Conservation (phyloP, 2,329 filamentous ascomycete genomes). For the Bipolaris bicolor region DNA sequence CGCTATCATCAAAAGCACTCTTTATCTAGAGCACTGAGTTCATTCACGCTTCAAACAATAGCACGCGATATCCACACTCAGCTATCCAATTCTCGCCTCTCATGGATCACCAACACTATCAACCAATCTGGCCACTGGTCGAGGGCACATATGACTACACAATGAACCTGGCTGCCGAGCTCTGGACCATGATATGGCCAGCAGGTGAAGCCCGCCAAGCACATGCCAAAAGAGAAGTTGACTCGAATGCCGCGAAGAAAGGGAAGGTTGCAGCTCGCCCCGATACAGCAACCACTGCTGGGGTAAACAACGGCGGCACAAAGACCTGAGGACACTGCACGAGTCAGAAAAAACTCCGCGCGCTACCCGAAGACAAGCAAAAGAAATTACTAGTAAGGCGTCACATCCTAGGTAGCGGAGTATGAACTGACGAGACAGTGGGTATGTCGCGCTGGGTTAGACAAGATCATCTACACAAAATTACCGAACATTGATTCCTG, state of each 20-base stretch:
- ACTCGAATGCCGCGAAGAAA: not conserved
- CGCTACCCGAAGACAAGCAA: not conserved
- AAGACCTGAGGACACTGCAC: not conserved
- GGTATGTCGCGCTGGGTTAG: not conserved
- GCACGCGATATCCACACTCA: not conserved
- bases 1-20: not conserved
- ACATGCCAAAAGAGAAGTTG: not conserved
- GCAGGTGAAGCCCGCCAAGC: not conserved
- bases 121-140: constrained; percentile 26
- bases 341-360: no score
- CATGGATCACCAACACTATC: constrained; percentile 27
- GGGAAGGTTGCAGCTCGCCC: not conserved
- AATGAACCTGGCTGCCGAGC: constrained; percentile 22
- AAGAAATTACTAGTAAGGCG: not conserved
- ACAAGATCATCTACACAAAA: not conserved
- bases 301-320: not conserved
- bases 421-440: not conserved
- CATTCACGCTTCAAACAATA: not conserved
- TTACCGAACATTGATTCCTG: not conserved
- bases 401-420: not conserved
- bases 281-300: not conserved
- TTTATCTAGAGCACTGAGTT: not conserved
- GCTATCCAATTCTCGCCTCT: not conserved
- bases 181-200: constrained; percentile 24
- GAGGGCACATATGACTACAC: constrained; percentile 24